Evolutionary conservation across 805 yeast species (phyloP), one percentile per base, ranked within the genome.

Genomic region (Hemisphaericaspora nanyangensis): DNA sequence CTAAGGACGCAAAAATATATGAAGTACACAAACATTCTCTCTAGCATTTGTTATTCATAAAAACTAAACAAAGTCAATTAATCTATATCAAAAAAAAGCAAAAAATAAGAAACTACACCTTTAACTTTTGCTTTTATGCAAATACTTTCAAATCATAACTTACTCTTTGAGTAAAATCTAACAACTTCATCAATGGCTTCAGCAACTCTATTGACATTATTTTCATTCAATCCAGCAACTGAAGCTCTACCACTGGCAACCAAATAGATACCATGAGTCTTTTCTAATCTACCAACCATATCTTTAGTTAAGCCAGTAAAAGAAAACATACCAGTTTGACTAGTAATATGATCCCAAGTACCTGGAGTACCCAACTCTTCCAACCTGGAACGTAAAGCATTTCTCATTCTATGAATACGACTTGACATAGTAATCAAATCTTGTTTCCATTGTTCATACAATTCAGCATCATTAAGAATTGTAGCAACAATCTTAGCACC

Each of bases 311-410:
- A 74, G 1, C 96, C 99, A 22, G 98, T 91, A 68, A 82, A 91
- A 26, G 96, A 88, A 61, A 91, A 91, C 98, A 91, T 91, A 52
- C 99, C 99, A 46, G 86, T 84, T 71, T 93, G 99, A 47, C 73
- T 71, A 34, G 80, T 82, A 54, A 91, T 86, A 65, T 91, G 98
- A 50, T 79, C 84, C 98, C 98, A 91, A 52, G 72, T 77, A 34
- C 96, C 96, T 22, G 96, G 95, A 17, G 98, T 88, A 16, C 55
- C 50, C 46, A 86, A 76, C 38, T 64, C 61, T 39, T 65, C 62
- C 45, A 91, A 74, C 44, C 74, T 73, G 39, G 70, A 71, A 57
- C 81, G 76, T 54, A 91, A 74, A 15, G 71, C 74, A 24, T 65
- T 57, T 68, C 98, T 83, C 95, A 89, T 90, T 51, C 72, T 62